phyloP scores from a whole-genome alignment of 2,329 filamentous ascomycete species.

The Xylariaceae sp. region DNA sequence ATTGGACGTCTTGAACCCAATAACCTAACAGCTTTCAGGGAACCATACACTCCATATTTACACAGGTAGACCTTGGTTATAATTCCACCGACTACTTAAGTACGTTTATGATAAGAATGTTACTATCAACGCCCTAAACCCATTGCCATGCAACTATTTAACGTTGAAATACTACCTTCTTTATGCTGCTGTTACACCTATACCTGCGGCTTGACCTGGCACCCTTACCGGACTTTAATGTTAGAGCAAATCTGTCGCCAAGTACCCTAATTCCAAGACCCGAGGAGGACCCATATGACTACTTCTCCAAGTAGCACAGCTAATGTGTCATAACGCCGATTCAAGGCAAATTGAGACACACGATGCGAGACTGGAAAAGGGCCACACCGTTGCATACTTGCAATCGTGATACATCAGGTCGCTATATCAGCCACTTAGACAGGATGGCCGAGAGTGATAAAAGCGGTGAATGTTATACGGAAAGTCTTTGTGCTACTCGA shows the following conservation, averaged over 20 bases:
- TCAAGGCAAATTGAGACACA: neutral
- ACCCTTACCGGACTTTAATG: neutral
- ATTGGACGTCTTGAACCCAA: too few species aligned
- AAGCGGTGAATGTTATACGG: neutral
- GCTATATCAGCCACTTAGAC: neutral
- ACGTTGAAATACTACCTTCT: too few species aligned
- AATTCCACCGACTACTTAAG: too few species aligned
- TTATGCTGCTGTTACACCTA: too few species aligned
- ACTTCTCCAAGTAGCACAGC: neutral
- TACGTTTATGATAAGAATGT: too few species aligned
- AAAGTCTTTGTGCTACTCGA: neutral
- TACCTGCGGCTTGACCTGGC: too few species aligned
- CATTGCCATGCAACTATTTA: too few species aligned
- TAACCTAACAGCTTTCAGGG: too few species aligned
- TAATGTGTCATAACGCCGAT: neutral
- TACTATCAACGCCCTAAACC: too few species aligned
- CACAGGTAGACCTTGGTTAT: too few species aligned
- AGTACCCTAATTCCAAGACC: neutral
- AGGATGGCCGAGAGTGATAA: neutral
- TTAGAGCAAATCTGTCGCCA: neutral
- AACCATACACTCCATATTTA: too few species aligned
- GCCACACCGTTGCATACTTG: neutral
- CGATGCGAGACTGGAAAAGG: too few species aligned
- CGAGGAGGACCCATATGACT: neutral
- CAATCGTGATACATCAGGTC: neutral